Evolutionary conservation across 768 basidiomycete genomes (phyloP), one percentile per base, ranked within the genome.

Genomic region (Termitomyces sp.): DNA sequence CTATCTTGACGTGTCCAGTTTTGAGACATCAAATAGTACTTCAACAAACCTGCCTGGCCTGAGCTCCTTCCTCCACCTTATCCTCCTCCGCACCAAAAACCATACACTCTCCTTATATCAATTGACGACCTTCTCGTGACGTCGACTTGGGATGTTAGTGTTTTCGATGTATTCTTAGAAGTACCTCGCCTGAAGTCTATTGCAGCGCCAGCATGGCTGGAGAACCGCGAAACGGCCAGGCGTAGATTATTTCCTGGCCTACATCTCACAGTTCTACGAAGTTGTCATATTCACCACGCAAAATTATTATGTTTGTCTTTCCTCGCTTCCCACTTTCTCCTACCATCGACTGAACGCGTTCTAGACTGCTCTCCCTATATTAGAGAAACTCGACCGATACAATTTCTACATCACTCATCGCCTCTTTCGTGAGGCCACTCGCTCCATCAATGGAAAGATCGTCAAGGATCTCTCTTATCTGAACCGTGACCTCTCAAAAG

Each of bases 211-310:
- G 73, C 80, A 91, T 64, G 97, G 97, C 51, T 99, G 97, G 96
- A 79, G 93, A 62, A 98, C 96, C 3, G 96, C 95, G 5, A 99
- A 98, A 73, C 85, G 97, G 35, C 96, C 97, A 1, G 97, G 97
- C 4, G 91, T 94, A 15, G 97, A 99, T 68, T 98, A 99, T 73
- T 99, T 99, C 82, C 78, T 99, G 35, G 95, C 84, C 28, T 99
- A 99, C 70, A 83, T 99, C 48, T 92, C 94, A 0, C 96, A 98
- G 67, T 99, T 98, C 75, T 99, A 94, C 69, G 97, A 99, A 76
- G 84, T 98, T 56, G 96, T 98, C 35, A 78, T 99, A 53, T 99
- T 98, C 75, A 98, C 95, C 10, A 81, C 86, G 17, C 93, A 96
- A 73, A 82, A 90, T 55, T 78, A 82, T 65, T 98, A 96, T 70